Evolutionary conservation across 768 basidiomycete genomes (phyloP), one percentile per base, ranked within the genome.

Genomic region (Hortiboletus campestris): DNA sequence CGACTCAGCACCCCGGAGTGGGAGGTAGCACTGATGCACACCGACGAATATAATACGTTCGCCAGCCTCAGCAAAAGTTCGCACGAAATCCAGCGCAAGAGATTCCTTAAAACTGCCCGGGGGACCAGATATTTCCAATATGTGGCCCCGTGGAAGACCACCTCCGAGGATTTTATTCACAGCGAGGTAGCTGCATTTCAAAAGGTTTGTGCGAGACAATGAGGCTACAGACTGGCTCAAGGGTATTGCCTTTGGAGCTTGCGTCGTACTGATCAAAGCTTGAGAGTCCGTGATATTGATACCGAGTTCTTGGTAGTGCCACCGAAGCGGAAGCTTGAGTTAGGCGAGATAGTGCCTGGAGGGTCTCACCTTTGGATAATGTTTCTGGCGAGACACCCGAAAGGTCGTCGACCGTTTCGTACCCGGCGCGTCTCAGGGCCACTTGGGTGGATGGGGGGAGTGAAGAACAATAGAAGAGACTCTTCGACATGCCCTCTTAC

Each of bases 61-160:
- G 1, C 74, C 74, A 4, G 72, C 67, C 55, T 80, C 71, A 3
- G 80, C 70, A 52, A 85, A 83, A 4, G 71, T 75, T 34, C 71
- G 66, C 14, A 78, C 76, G 43, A 88, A 76, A 48, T 78, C 75
- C 14, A 79, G 68, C 10, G 80, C 80, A 9, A 89, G 59, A 13
- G 62, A 65, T 55, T 86, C 85, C 59, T 88, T 91, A 11, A 81
- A 79, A 38, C 81, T 79, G 46, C 89, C 89, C 1, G 89, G 89
- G 43, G 88, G 86, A 0, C 89, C 89, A 31, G 87, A 87, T 61
- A 91, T 73, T 71, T 91, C 89, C 19, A 91, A 75, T 57, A 89
- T 76, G 58, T 80, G 76, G 9, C 86, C 85, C 53, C 76, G 77
- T 51, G 74, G 70, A 43, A 91, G 69, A 16, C 89, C 89, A 43